phyloP scores from a whole-genome alignment of 2,329 filamentous ascomycete species.

The Pseudogymnoascus sp. region DNA sequence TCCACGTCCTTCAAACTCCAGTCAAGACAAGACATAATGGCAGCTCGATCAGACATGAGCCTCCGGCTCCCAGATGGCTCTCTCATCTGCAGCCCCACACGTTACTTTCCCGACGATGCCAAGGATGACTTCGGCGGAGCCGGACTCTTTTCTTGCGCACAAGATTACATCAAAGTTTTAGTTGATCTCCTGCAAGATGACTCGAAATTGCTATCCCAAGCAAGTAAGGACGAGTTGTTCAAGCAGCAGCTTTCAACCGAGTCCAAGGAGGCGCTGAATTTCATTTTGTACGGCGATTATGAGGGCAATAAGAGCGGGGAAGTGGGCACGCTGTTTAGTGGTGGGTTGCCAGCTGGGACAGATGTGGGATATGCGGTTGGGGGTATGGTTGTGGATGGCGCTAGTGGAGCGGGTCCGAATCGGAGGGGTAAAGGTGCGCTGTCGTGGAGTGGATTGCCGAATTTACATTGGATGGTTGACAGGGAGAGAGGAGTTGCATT shows the following conservation, averaged over 20 bases:
- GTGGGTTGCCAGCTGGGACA: not conserved
- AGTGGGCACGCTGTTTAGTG: not conserved
- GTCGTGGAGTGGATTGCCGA: slow-evolving; percentile 10
- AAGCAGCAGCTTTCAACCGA: slow-evolving; percentile 32
- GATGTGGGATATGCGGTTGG: slow-evolving; percentile 26
- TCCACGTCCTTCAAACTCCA: slow-evolving; percentile 48
- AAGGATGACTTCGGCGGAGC: slow-evolving; percentile 31
- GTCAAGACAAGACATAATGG: slow-evolving; percentile 23
- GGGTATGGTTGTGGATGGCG: slow-evolving; percentile 31
- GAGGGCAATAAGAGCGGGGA: not conserved
- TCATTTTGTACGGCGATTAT: not conserved
- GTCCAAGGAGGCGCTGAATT: not conserved
- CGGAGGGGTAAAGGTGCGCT: slow-evolving; percentile 39
- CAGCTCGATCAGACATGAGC: not conserved
- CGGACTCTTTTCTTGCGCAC: slow-evolving; percentile 29
- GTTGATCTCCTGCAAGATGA: slow-evolving; percentile 48
- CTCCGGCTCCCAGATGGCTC: not conserved
- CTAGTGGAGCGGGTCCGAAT: slow-evolving; percentile 27
- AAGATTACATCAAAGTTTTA: slow-evolving; percentile 45
- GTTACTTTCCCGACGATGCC: slow-evolving; percentile 32
- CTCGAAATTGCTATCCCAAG: slow-evolving; percentile 35
- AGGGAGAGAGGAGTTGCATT: slow-evolving; percentile 32
- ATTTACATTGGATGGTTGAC: slow-evolving; percentile 21
- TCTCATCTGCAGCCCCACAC: not conserved
- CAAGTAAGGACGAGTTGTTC: slow-evolving; percentile 38